These are phyloP conservation scores for Elasticomyces elasticus DNA, from an alignment of 495 filamentous ascomycete genomes.

Conservation along the genomic window DNA sequence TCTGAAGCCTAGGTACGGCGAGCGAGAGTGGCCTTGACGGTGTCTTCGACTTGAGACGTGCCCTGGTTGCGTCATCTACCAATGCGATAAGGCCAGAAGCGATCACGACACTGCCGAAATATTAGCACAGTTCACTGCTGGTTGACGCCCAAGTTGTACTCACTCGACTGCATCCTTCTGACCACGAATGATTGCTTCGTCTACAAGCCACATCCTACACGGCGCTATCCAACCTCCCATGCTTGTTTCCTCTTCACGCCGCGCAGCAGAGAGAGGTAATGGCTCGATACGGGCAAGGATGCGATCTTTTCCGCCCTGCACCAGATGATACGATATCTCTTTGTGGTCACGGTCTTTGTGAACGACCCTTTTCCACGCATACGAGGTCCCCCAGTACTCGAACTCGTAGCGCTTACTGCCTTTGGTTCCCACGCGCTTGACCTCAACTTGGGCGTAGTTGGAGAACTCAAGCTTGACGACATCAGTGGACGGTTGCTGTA, in stretches of 20 bases:
- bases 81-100: conserved; percentile 82
- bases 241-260: conserved; percentile 60
- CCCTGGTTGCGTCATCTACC: conserved; percentile 84
- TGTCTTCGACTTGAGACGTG: conserved; percentile 63
- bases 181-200: conserved; percentile 53
- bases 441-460: conserved; percentile 89
- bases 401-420: conserved; percentile 74
- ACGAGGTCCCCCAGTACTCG: conserved; percentile 81
- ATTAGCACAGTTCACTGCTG: neutral
- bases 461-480: conserved; percentile 85
- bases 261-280: conserved; percentile 57
- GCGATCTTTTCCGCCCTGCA: conserved; percentile 52
- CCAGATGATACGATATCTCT: conserved; percentile 65
- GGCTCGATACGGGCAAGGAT: conserved; percentile 77
- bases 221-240: conserved; percentile 89
- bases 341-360: conserved; percentile 51
- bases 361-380: conserved; percentile 70
- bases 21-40: conserved; percentile 45
- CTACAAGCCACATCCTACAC: conserved; percentile 78
- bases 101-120: conserved; percentile 50
- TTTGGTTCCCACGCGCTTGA: conserved; percentile 61
- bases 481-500: conserved; percentile 47
- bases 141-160: neutral
- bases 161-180: conserved; percentile 70
- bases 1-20: conserved; percentile 34